Evolutionary conservation across 805 yeast species (phyloP).

Genomic region (Nakazawaea wickerhamii): DNA sequence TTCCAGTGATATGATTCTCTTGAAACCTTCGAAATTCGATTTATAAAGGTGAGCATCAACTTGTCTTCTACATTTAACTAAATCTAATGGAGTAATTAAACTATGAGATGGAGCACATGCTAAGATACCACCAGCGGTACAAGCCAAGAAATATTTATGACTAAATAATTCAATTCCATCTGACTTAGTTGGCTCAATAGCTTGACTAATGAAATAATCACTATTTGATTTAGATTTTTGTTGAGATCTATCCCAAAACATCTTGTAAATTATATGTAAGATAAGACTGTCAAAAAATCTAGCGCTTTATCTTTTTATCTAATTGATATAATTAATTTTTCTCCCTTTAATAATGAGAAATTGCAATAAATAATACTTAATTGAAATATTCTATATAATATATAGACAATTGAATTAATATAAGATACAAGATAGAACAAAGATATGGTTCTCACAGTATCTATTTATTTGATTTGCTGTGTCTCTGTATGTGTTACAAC

Average conservation of each 20-base stretch:
- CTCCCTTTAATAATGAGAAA: too few species aligned
- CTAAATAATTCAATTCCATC: conserved; percentile 48
- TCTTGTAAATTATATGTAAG: not conserved
- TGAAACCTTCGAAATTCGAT: conserved; percentile 81
- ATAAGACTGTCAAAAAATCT: too few species aligned
- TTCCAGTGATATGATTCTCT: conserved; percentile 61
- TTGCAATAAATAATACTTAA: too few species aligned
- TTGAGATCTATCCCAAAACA: conserved; percentile 1
- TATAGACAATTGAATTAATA: too few species aligned
- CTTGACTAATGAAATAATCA: conserved; percentile 6
- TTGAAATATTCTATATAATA: too few species aligned
- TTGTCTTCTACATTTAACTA: conserved; percentile 91
- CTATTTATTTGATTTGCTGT: too few species aligned
- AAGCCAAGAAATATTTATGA: conserved; percentile 61
- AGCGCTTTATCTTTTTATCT: too few species aligned
- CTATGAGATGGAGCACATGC: conserved; percentile 99
- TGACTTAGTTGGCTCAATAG: conserved; percentile 3
- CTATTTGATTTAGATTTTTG: not conserved
- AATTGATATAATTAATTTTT: too few species aligned
- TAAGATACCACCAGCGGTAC: conserved; percentile 71
- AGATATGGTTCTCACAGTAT: too few species aligned
- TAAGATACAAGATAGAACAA: too few species aligned
- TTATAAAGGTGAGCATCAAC: conserved; percentile 70
- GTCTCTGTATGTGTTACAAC: too few species aligned
- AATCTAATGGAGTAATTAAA: conserved; percentile 85